Base-by-base conservation (phyloP, 805 yeast genomes). In the Suhomyces xylopsoci region DNA sequence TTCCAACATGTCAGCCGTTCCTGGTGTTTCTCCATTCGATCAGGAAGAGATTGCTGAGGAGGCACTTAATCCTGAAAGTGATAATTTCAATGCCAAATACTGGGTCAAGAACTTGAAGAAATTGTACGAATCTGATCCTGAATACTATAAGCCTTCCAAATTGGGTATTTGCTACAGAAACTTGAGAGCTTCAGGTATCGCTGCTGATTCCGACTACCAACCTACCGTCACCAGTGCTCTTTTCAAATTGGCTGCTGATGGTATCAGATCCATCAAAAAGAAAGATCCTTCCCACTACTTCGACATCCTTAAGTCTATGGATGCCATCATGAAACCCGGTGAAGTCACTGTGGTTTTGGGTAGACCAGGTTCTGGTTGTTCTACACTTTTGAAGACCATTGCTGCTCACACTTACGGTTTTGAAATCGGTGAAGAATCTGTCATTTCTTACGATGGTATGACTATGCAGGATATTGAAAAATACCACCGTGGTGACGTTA, bases 21-120 rank as follows among this genome's bases (percentile, higher is more conserved):
- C 82, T 0, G 85, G 85, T 52, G 64, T 72, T 1, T 59, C 60
- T 43, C 79, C 84, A 1, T 73, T 62, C 49, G 56, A 49, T 10
- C 58, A 54, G n/a, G 58, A 62, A 3, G 51, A 52, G 5, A 40
- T 58, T 49, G 32, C 49, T 8, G 68, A 73, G 50, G 75, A 80
- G n/a, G 60, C 72, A 49, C 70, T 86, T 58, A 82, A 86, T 61
- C 91, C 91, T 1, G 71, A 74, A 20, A 73, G 80, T 49, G 85
- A 80, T n/a, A 62, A 77, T 6, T 85, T 85, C 63, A 78, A 79
- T 58, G 76, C 87, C 49, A 81, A 78, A 60, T 80, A 78, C 51
- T 85, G 91, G 91, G 83, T 85, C 51, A 82, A 82, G 62, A 85
- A 85, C 59, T 65, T 84, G 70, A 73, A 84, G 54, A 81, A 80